A percentile compares a stretch with the other conserved stretches of the same genome.
Conservation (phyloP, 306 rosid species). For the Lathyrus sativus region DNA sequence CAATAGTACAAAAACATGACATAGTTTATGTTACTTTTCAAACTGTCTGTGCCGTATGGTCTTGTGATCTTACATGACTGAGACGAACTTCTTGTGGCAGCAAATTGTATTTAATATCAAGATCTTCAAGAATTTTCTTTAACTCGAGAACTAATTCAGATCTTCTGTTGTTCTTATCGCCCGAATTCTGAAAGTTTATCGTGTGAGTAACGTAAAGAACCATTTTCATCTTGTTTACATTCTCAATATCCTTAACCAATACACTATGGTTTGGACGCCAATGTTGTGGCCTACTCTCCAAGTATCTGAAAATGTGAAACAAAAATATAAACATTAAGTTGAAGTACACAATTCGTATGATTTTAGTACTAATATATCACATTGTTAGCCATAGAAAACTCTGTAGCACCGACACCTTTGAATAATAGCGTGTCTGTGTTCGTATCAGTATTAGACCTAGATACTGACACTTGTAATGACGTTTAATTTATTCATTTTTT, state of each 20-base stretch:
- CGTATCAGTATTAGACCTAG: too few species aligned
- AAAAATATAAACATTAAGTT: slow-evolving; percentile 14
- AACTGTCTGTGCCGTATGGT: slow-evolving; percentile 33
- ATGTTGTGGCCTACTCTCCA: slow-evolving; percentile 76
- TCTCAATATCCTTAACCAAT: slow-evolving; percentile 65
- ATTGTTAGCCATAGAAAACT: too few species aligned
- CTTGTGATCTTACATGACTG: slow-evolving; percentile 42
- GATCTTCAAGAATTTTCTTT: slow-evolving; percentile 75
- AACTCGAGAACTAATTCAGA: slow-evolving; percentile 77
- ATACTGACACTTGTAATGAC: too few species aligned
- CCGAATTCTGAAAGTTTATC: slow-evolving; percentile 78
- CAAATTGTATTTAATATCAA: slow-evolving; percentile 64
- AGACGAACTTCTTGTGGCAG: slow-evolving; percentile 73
- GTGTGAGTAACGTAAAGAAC: slow-evolving; percentile 62
- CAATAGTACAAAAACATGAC: too few species aligned
- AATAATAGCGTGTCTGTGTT: too few species aligned
- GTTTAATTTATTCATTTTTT: too few species aligned
- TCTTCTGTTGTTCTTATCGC: slow-evolving; percentile 63
- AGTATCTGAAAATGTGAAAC: slow-evolving; percentile 51
- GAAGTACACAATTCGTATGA: background rate
- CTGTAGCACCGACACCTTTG: too few species aligned
- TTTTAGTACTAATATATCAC: too few species aligned
- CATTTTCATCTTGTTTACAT: slow-evolving; percentile 73
- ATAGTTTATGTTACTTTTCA: background rate
- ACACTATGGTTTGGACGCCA: slow-evolving; percentile 72